phyloP scores from a whole-genome alignment of 2,329 filamentous ascomycete genomes.

The Chaetomium sp. region DNA sequence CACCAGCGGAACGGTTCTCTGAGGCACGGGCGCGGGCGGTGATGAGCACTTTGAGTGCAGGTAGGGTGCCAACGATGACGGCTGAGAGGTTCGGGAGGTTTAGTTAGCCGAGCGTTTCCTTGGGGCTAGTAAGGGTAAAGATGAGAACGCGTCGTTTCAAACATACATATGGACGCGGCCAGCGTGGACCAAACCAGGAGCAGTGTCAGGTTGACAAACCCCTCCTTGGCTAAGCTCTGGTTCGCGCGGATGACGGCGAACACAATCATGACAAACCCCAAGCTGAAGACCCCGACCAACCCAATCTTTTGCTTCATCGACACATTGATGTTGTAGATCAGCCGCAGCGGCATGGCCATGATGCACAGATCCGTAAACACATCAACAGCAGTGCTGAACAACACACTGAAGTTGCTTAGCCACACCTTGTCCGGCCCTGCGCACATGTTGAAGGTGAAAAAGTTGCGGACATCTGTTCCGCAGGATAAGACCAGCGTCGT shows the following conservation, averaged over 20 bases:
- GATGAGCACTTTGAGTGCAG: slow-evolving; percentile 24
- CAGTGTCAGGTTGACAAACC: slow-evolving; percentile 24
- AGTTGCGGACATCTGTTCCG: slow-evolving; percentile 22
- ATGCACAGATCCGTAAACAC: slow-evolving; percentile 28
- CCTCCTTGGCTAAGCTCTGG: slow-evolving; percentile 21
- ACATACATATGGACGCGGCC: slow-evolving; percentile 22
- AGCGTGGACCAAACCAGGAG: slow-evolving; percentile 25
- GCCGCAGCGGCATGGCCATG: slow-evolving; percentile 26
- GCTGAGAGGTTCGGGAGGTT: slow-evolving; percentile 9
- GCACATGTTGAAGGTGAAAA: slow-evolving; percentile 25
- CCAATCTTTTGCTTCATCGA: slow-evolving; percentile 26
- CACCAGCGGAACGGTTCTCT: slow-evolving; percentile 13
- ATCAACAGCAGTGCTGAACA: slow-evolving; percentile 26
- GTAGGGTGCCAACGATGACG: slow-evolving; percentile 23
- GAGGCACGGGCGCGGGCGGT: slow-evolving; percentile 17
- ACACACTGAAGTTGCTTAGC: slow-evolving; percentile 25
- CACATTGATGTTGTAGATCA: slow-evolving; percentile 27
- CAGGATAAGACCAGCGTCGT: slow-evolving; percentile 25
- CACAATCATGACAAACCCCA: slow-evolving; percentile 27
- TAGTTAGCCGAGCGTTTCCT: too few species aligned
- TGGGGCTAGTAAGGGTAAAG: too few species aligned
- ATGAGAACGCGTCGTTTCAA: too few species aligned
- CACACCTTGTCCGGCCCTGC: slow-evolving; percentile 18
- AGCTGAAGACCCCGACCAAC: slow-evolving; percentile 25
- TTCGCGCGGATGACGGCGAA: slow-evolving; percentile 28